phyloP scores from a whole-genome alignment of 371 early-diverging fungal genomes.

The Mucor plumbeus region DNA sequence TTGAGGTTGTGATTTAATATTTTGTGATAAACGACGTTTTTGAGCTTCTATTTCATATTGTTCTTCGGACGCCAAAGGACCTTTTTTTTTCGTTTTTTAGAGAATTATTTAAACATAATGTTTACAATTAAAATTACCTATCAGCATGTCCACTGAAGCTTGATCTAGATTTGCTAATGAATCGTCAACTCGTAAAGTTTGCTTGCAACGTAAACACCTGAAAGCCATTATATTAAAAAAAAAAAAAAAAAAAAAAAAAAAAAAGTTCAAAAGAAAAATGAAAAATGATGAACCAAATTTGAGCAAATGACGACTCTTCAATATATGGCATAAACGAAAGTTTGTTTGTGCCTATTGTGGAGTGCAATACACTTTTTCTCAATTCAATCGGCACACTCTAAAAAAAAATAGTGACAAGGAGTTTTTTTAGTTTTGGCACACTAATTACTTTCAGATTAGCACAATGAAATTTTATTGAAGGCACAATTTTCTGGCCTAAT shows the following conservation, averaged over 20 bases:
- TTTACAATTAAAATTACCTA: constrained; percentile 19
- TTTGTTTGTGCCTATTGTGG: too few relatives aligned
- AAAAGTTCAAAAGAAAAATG: too few relatives aligned
- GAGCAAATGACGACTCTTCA: too few relatives aligned
- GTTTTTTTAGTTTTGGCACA: too few relatives aligned
- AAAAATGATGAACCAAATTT: too few relatives aligned
- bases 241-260: constrained; percentile 4
- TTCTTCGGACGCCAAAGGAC: constrained; percentile 40
- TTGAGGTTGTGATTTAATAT: constrained; percentile 2
- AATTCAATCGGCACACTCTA: too few relatives aligned
- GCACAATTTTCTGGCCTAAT: too few relatives aligned
- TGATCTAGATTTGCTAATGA: constrained; percentile 60
- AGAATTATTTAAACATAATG: neutral
- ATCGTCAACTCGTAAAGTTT: constrained; percentile 63
- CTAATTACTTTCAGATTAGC: too few relatives aligned
- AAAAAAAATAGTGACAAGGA: too few relatives aligned
- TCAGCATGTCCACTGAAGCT: constrained; percentile 51
- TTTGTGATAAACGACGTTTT: constrained; percentile 5
- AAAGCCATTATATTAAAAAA: constrained; percentile 26
- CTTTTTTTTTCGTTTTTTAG: constrained; percentile 7
- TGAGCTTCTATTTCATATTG: constrained; percentile 24
- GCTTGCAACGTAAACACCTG: constrained; percentile 64
- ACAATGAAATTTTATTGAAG: too few relatives aligned
- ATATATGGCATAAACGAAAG: too few relatives aligned
- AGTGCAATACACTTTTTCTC: too few relatives aligned